phyloP scores from a whole-genome alignment of 495 filamentous ascomycete species.

The Xylaria curta region DNA sequence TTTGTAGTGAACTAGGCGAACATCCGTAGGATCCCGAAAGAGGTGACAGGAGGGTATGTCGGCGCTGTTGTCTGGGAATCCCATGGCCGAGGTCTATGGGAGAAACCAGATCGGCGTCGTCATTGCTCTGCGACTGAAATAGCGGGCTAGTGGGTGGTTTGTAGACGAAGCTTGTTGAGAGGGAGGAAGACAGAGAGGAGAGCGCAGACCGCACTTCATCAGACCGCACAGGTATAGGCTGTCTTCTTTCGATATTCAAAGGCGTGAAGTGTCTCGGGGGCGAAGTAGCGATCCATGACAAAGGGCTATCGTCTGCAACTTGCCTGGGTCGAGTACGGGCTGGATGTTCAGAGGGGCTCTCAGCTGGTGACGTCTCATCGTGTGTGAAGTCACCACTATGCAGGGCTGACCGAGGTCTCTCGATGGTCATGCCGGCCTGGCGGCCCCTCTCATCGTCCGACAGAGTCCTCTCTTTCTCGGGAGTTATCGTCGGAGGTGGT shows the following conservation, averaged over 20 bases:
- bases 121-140: conserved; percentile 87
- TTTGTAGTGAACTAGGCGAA: conserved; percentile 42
- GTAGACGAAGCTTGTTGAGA: conserved; percentile 83
- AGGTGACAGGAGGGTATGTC: conserved; percentile 48
- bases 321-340: conserved; percentile 23
- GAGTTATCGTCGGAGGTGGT: conserved; percentile 50
- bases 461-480: conserved; percentile 44
- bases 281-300: conserved; percentile 52
- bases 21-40: conserved; percentile 37
- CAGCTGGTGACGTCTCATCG: conserved; percentile 46
- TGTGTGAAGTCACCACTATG: conserved; percentile 89
- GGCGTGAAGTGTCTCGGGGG: conserved; percentile 52
- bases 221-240: conserved; percentile 37
- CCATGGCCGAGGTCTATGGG: conserved; percentile 50
- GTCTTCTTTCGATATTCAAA: conserved; percentile 46
- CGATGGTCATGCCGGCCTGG: conserved; percentile 65
- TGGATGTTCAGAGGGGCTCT: conserved; percentile 16
- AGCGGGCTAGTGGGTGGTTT: conserved; percentile 92
- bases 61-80: conserved; percentile 39
- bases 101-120: conserved; percentile 72
- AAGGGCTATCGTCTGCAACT: conserved; percentile 23
- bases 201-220: conserved; percentile 51
- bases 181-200: conserved; percentile 69
- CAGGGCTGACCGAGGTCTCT: conserved; percentile 83
- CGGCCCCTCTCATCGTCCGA: conserved; percentile 39